Conservation (phyloP, 139 green algal species). For the Chlamydomonas sp. region DNA sequence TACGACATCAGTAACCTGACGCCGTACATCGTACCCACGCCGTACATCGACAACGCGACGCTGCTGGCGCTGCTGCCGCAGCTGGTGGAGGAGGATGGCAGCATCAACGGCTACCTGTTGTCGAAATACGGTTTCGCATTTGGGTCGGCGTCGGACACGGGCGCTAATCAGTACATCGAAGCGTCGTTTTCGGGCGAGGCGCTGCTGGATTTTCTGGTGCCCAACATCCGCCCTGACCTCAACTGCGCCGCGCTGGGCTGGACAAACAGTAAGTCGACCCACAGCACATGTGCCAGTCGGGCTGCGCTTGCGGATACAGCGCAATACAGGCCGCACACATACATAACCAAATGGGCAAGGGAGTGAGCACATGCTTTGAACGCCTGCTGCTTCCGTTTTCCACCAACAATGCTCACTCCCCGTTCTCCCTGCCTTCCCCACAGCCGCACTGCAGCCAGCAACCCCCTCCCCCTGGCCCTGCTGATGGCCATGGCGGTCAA, state of each 20-base stretch:
- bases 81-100: constrained; percentile 28
- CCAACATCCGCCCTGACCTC: background rate
- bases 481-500: too few relatives aligned
- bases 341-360: too few relatives aligned
- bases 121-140: constrained; percentile 42
- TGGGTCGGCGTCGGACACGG: background rate
- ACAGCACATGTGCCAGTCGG: background rate
- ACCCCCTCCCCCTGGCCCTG: too few relatives aligned
- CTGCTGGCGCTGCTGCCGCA: constrained; percentile 59
- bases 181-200: background rate
- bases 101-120: constrained; percentile 81
- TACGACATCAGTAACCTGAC: constrained; percentile 6
- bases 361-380: too few relatives aligned
- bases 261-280: background rate
- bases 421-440: too few relatives aligned
- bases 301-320: too few relatives aligned
- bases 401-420: too few relatives aligned
- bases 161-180: constrained; percentile 12
- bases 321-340: too few relatives aligned
- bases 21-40: constrained; percentile 78
- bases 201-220: background rate
- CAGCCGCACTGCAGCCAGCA: too few relatives aligned
- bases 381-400: too few relatives aligned
- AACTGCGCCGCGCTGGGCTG: background rate
- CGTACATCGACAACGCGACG: constrained; percentile 69